A percentile compares a stretch with the other conserved stretches of the same genome.
Evolutionary conservation across 176 grass and related monocot genomes (phyloP).

Genomic region (Echinochloa phyllopogon): DNA sequence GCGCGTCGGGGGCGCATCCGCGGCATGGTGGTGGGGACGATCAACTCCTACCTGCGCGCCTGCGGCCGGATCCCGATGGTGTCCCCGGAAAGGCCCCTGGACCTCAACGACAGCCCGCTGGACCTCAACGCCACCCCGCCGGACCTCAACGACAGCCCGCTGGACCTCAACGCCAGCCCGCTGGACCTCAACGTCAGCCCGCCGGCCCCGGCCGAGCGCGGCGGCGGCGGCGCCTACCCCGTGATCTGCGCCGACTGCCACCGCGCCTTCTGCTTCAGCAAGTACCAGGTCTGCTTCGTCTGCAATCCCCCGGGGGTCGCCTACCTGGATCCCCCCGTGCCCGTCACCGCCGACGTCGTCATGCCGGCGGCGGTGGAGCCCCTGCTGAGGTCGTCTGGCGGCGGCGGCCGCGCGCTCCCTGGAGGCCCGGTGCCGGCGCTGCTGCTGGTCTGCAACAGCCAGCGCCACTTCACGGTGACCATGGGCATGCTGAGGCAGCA

Average conservation of each 20-base stretch:
- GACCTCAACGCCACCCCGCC: background rate
- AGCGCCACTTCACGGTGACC: background rate
- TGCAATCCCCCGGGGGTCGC: background rate
- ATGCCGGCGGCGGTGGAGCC: background rate
- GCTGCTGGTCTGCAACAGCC: background rate
- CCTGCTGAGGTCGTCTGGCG: background rate
- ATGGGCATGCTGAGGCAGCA: background rate
- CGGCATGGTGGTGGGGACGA: background rate
- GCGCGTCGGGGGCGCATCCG: background rate
- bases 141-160: background rate
- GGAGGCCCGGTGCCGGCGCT: background rate
- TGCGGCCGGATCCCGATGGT: conserved; percentile 6
- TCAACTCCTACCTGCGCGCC: background rate
- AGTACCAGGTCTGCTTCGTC: background rate
- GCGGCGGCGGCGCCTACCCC: background rate
- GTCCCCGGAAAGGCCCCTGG: background rate
- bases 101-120: background rate
- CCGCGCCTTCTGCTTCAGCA: background rate
- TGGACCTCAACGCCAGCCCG: background rate
- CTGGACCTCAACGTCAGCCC: background rate
- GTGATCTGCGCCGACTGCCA: conserved; percentile 19
- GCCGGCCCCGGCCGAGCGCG: background rate
- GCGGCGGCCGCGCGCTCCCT: background rate
- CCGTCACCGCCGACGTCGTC: background rate
- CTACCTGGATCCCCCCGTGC: background rate